Percentiles rank a stretch among this genome's conserved stretches.
phyloP scores from a whole-genome alignment of 768 basidiomycete genomes.

The Amanita rimosa region DNA sequence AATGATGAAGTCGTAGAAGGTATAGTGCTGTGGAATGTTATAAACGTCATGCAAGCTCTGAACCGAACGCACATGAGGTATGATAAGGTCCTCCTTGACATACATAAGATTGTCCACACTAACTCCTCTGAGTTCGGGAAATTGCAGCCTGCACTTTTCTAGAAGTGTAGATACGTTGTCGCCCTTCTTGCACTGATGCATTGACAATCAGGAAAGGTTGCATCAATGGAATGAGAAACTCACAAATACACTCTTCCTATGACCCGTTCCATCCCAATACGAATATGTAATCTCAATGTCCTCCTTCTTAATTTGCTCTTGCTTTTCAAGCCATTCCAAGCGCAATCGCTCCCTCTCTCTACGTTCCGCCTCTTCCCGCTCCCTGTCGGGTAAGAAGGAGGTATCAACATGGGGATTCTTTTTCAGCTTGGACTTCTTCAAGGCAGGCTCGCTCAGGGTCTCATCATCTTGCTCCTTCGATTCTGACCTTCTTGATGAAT shows the following conservation, averaged over 20 bases:
- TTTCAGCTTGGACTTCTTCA: constrained; percentile 70
- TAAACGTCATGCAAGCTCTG: constrained; percentile 2
- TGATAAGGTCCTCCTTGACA: constrained; percentile 97
- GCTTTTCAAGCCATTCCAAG: constrained; percentile 77
- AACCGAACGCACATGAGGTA: constrained; percentile 68
- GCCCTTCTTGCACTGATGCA: constrained; percentile 86
- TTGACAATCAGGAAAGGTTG: not conserved
- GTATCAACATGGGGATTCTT: constrained; percentile 98
- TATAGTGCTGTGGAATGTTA: constrained; percentile 63
- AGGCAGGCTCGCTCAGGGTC: constrained; percentile 19
- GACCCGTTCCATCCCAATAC: constrained; percentile 98
- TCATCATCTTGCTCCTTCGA: constrained; percentile 31
- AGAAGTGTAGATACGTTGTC: constrained; percentile 81
- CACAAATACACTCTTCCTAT: constrained; percentile 84
- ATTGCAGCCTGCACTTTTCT: constrained; percentile 87
- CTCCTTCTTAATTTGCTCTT: constrained; percentile 48
- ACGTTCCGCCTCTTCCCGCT: constrained; percentile 88
- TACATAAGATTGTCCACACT: constrained; percentile 98
- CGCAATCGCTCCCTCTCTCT: constrained; percentile 81
- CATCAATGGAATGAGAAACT: constrained; percentile 19
- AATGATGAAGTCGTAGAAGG: constrained; percentile 96
- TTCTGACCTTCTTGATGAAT: constrained; percentile 18
- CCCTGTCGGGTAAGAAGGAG: constrained; percentile 96
- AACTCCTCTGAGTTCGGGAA: constrained; percentile 83
- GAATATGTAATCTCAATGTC: constrained; percentile 93